phyloP scores from a whole-genome alignment of 257 asterid species.

The Plantago elongata region DNA sequence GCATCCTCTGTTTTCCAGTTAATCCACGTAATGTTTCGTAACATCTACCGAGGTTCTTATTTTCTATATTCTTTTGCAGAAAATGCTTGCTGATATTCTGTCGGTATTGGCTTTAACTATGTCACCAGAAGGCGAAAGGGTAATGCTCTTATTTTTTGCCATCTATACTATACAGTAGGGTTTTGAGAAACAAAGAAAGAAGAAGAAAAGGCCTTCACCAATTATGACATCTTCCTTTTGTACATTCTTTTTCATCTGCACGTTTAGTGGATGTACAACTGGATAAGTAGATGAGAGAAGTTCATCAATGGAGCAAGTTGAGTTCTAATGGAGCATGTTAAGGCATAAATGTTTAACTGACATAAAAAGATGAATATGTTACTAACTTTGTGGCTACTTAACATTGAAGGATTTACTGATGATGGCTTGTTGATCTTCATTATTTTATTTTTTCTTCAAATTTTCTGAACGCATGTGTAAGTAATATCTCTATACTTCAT shows the following conservation, averaged over 20 bases:
- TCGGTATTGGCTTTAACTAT: slow-evolving; percentile 95
- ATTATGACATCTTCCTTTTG: no score
- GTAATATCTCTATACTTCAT: slow-evolving; percentile 14
- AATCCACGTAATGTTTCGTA: background rate
- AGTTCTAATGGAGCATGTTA: no score
- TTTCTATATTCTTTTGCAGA: slow-evolving; percentile 33
- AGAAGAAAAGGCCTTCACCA: no score
- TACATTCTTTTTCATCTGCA: background rate
- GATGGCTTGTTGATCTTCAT: slow-evolving; percentile 1
- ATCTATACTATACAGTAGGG: no score
- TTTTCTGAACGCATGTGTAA: slow-evolving; percentile 13
- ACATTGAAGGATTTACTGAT: slow-evolving; percentile 9
- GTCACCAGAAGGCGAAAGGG: slow-evolving; percentile 97
- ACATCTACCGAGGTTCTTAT: background rate
- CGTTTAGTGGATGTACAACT: no score
- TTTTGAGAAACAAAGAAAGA: no score
- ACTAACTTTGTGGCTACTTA: background rate
- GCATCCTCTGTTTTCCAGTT: slow-evolving; percentile 16
- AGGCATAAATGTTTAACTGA: background rate
- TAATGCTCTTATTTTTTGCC: slow-evolving; percentile 12
- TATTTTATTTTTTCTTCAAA: no score
- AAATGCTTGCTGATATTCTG: slow-evolving; percentile 82
- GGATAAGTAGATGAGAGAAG: no score
- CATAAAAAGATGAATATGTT: no score
- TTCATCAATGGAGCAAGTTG: no score